These are phyloP conservation scores for Glycyrrhiza uralensis DNA, from an alignment of 306 rosid genomes.

Conservation along the genomic window DNA sequence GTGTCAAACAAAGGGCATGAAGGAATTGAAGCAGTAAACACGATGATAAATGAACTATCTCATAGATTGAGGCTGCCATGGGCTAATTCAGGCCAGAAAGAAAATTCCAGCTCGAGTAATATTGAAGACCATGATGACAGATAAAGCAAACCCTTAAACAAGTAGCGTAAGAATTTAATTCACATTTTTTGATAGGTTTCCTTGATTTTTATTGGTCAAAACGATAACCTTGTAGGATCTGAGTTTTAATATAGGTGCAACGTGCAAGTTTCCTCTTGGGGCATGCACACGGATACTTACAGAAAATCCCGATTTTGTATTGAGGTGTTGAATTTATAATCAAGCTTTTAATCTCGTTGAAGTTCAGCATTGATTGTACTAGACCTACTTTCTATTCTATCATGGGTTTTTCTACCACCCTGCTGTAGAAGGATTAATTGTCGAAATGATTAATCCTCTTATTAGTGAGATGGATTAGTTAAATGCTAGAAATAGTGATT, in stretches of 20 bases:
- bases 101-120: slow-evolving; percentile 1
- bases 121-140: slow-evolving; percentile 1
- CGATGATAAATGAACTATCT: slow-evolving; percentile 36
- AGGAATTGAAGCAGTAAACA: slow-evolving; percentile 32
- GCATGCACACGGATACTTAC: neutral
- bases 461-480: neutral
- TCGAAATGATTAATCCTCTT: neutral
- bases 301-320: slow-evolving; percentile 21
- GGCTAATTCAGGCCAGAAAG: neutral
- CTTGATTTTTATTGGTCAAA: neutral
- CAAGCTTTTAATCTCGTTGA: neutral
- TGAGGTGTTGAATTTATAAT: neutral
- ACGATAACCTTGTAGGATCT: slow-evolving; percentile 5
- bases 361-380: neutral
- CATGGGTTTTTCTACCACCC: neutral
- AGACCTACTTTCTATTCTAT: neutral
- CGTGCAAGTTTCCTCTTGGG: neutral
- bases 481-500: neutral
- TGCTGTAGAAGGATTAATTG: neutral
- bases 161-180: slow-evolving; percentile 2
- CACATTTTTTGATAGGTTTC: neutral
- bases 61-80: slow-evolving; percentile 27
- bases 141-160: slow-evolving; percentile 4
- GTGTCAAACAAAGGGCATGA: slow-evolving; percentile 33
- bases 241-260: neutral